Evolutionary conservation across 768 basidiomycete genomes (phyloP).

Genomic region (Pulveroboletus ravenelii): DNA sequence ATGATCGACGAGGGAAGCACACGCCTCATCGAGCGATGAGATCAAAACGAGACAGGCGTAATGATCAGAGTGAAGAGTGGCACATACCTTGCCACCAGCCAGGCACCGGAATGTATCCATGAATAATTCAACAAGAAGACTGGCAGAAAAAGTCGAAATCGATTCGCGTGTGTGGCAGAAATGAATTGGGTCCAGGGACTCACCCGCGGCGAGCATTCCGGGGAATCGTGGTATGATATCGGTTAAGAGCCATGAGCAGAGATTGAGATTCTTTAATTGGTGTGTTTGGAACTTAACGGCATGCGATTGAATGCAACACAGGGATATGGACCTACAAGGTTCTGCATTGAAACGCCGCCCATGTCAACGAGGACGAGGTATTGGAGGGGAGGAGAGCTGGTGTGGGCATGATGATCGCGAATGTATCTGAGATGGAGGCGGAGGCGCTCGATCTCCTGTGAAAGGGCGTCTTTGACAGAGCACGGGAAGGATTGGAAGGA

Average conservation of each 20-base stretch:
- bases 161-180: not conserved
- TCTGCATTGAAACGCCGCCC: conserved; percentile 49
- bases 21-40: conserved; percentile 38
- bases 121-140: conserved; percentile 73
- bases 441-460: conserved; percentile 52
- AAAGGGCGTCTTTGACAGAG: conserved; percentile 38
- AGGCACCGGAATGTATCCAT: conserved; percentile 66
- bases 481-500: conserved; percentile 38
- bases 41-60: conserved; percentile 3
- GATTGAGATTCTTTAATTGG: conserved; percentile 47
- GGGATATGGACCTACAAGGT: conserved; percentile 41
- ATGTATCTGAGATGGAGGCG: conserved; percentile 51
- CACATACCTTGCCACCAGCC: conserved; percentile 61
- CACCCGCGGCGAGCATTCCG: conserved; percentile 72
- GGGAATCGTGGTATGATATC: conserved; percentile 70
- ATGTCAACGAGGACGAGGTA: conserved; percentile 68
- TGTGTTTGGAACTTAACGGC: conserved; percentile 3
- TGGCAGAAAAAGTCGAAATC: conserved; percentile 21
- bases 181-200: conserved; percentile 5
- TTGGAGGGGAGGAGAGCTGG: conserved; percentile 48
- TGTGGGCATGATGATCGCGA: conserved; percentile 32
- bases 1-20: conserved; percentile 56
- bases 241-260: conserved; percentile 58
- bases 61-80: conserved; percentile 7
- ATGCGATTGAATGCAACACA: conserved; percentile 2